Evolutionary conservation across 306 rosid species (phyloP).

Genomic region (Canavalia ensiformis): DNA sequence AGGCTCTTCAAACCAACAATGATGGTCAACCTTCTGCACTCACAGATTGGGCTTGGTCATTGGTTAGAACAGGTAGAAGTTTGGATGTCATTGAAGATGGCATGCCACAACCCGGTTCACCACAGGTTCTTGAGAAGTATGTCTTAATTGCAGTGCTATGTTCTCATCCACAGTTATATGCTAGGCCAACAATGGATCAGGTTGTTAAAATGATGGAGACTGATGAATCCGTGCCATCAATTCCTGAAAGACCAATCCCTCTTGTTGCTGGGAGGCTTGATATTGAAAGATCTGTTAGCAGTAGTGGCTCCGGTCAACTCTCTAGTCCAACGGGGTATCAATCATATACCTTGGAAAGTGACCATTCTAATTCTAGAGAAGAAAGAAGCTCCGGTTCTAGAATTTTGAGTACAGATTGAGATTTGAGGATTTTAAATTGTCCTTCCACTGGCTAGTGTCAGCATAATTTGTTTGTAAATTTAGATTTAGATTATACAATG

Average conservation of each 20-base stretch:
- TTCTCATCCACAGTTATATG: conserved; percentile 93
- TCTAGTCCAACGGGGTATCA: conserved; percentile 72
- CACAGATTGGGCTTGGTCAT: conserved; percentile 95
- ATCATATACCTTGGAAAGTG: conserved; percentile 53
- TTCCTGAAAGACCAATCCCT: conserved; percentile 84
- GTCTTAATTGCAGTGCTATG: conserved; percentile 86
- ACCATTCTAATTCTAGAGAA: conserved; percentile 48
- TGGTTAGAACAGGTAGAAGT: conserved; percentile 71
- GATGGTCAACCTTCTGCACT: conserved; percentile 73
- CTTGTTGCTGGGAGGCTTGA: conserved; percentile 75
- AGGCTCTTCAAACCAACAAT: conserved; percentile 66
- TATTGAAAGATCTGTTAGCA: conserved; percentile 74
- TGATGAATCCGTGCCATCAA: conserved; percentile 72
- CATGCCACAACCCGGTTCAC: conserved; percentile 66
- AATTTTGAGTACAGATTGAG: conserved; percentile 44
- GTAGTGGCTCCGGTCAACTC: conserved; percentile 66
- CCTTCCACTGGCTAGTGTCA: conserved; percentile 41
- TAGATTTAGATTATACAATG: conserved; percentile 45
- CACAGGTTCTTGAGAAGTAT: conserved; percentile 81
- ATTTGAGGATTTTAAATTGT: conserved; percentile 24
- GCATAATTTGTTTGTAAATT: conserved; percentile 44
- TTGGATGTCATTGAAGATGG: conserved; percentile 82
- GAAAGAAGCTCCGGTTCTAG: conserved; percentile 53
- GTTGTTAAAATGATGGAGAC: conserved; percentile 96
- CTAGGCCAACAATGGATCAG: conserved; percentile 99